Base-by-base conservation (phyloP, 2,329 filamentous ascomycete species). In the Calonectria fujianensis region DNA sequence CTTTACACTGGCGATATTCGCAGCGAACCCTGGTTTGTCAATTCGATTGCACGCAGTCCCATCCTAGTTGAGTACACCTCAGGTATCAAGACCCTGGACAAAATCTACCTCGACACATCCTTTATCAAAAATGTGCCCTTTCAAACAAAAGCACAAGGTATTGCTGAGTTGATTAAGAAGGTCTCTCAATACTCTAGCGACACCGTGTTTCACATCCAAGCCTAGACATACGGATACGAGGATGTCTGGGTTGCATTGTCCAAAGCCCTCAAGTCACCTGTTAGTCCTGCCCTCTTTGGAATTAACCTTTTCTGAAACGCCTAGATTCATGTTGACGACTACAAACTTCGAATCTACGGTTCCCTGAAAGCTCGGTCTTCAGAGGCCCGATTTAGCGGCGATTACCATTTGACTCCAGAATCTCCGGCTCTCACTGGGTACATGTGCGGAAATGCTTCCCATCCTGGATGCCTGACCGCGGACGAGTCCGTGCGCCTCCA, bases 141-240 rank as follows among this genome's bases (percentile, higher is more conserved):
- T 32, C 89, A 90, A 27, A 88, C 90, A 0, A 93, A 98, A 82
- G 92, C 93, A 0, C 91, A 96, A 68, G 96, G 96, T 0, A 87
- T 98, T 14, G 86, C 86, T 1, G 94, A 98, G 80, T 88, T 98
- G 0, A 81, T 98, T 1, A 85, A 87, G 6, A 94, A 95, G 77
- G 89, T 98, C 0, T 83, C 86, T 0, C 82, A 86, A 31, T 98
- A 96, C 82, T 93, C 96, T 0, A 75, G 87, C 1, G 91, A 95
- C 50, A 98, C 95, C 0, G 83, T 94, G 0, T 98, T 98, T 80
- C 94, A 98, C 83, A 90, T 98, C 59, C 91, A 96, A 72, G 91
- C 95, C 0, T 98, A 96, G 96, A 98, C 96, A 0, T 97, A 97
- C 82, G 89, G 89, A 0, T 98, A 98, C 76, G 96, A 98, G 82